These are phyloP conservation scores for Fusarium xyrophilum DNA, from an alignment of 2,329 filamentous ascomycete species.

Conservation along the genomic window DNA sequence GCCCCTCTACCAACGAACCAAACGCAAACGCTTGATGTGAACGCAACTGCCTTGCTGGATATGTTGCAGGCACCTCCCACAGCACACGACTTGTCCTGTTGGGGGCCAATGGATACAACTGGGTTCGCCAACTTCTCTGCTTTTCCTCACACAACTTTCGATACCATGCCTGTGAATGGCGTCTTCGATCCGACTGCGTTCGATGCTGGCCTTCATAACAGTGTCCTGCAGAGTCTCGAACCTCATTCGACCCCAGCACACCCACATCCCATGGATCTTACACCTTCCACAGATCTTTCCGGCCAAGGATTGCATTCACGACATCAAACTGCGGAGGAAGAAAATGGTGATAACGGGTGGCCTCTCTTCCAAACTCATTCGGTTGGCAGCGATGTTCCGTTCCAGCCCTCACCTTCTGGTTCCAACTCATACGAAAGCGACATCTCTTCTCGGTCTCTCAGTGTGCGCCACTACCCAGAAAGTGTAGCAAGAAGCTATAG, in stretches of 20 bases:
- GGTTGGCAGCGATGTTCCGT: slow-evolving; percentile 34
- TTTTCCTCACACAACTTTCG: slow-evolving; percentile 38
- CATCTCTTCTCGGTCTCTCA: slow-evolving; percentile 37
- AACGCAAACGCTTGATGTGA: slow-evolving; percentile 33
- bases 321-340: slow-evolving; percentile 35
- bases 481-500: slow-evolving; percentile 37
- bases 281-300: slow-evolving; percentile 33
- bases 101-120: slow-evolving; percentile 40
- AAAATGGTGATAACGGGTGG: slow-evolving; percentile 40
- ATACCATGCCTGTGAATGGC: slow-evolving; percentile 36
- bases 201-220: slow-evolving; percentile 36
- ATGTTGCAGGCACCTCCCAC: slow-evolving; percentile 42
- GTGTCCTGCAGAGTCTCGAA: slow-evolving; percentile 31
- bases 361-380: slow-evolving; percentile 38
- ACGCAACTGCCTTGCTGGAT: slow-evolving; percentile 40
- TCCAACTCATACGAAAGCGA: slow-evolving; percentile 43
- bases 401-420: slow-evolving; percentile 38
- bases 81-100: slow-evolving; percentile 39
- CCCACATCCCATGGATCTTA: slow-evolving; percentile 31
- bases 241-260: slow-evolving; percentile 29
- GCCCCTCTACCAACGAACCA: slow-evolving; percentile 30
- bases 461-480: slow-evolving; percentile 38
- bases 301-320: slow-evolving; percentile 26
- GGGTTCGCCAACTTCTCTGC: slow-evolving; percentile 36
- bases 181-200: slow-evolving; percentile 39